These are phyloP conservation scores for Lentinula raphanica DNA, from an alignment of 768 basidiomycete genomes.

Conservation along the genomic window DNA sequence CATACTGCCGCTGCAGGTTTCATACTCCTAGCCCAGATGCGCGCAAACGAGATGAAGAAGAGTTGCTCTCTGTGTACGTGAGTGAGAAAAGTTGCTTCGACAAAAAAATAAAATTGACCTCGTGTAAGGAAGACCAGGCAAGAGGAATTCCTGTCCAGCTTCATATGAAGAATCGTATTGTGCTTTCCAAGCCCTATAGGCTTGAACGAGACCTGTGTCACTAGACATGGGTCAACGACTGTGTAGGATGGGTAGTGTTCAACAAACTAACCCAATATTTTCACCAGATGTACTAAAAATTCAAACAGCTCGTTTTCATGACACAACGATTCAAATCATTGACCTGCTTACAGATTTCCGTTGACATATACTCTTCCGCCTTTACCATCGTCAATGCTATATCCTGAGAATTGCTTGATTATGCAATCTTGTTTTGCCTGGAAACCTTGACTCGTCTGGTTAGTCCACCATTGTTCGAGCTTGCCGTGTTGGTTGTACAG, in stretches of 20 bases:
- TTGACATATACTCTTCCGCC: slow-evolving; percentile 84
- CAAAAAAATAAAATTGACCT: slow-evolving; percentile 36
- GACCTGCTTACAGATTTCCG: slow-evolving; percentile 62
- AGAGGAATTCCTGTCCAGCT: slow-evolving; percentile 60
- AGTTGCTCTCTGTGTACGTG: slow-evolving; percentile 68
- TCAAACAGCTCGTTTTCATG: slow-evolving; percentile 3
- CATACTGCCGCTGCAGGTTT: slow-evolving; percentile 72
- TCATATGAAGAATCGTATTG: slow-evolving; percentile 58
- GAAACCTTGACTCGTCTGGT: slow-evolving; percentile 80
- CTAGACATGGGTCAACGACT: background rate
- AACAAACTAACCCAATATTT: slow-evolving; percentile 56
- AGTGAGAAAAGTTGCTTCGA: background rate
- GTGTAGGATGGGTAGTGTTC: background rate
- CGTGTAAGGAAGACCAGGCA: slow-evolving; percentile 78
- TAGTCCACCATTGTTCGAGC: slow-evolving; percentile 91
- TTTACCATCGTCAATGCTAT: slow-evolving; percentile 80
- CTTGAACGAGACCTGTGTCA: slow-evolving; percentile 78
- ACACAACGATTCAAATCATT: background rate
- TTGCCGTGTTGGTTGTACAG: slow-evolving; percentile 89
- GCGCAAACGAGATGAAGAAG: slow-evolving; percentile 88
- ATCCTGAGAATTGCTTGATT: slow-evolving; percentile 80
- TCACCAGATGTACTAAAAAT: slow-evolving; percentile 75
- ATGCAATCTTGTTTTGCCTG: slow-evolving; percentile 81
- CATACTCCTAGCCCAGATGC: slow-evolving; percentile 82
- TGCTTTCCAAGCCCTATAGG: slow-evolving; percentile 87